Percentiles rank a stretch among this genome's conserved stretches.
phyloP scores from a whole-genome alignment of 179 eudicot genomes.

The Silene vulgaris region DNA sequence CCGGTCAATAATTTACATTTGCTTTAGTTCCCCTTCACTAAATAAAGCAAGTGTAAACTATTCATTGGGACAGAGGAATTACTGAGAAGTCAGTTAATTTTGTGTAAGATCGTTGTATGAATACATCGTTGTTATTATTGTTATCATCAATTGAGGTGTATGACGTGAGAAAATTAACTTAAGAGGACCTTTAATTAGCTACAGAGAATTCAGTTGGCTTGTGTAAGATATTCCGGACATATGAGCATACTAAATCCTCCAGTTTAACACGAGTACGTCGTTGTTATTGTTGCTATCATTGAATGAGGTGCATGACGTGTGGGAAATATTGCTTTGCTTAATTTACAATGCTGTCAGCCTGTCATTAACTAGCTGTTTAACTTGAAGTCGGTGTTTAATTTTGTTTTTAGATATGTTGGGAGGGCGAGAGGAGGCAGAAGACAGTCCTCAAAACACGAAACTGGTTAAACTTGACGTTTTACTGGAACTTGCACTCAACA shows the following conservation, averaged over 20 bases:
- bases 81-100: background rate
- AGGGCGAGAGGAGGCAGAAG: background rate
- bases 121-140: too few relatives aligned
- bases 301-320: background rate
- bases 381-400: too few relatives aligned
- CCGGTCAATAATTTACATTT: too few relatives aligned
- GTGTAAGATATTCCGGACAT: background rate
- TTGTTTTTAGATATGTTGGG: background rate
- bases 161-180: too few relatives aligned
- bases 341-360: background rate
- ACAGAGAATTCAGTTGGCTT: background rate
- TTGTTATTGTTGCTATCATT: too few relatives aligned
- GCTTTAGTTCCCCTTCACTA: too few relatives aligned
- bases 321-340: background rate
- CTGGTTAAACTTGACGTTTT: background rate
- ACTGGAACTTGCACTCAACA: background rate
- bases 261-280: too few relatives aligned
- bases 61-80: too few relatives aligned
- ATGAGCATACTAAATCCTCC: too few relatives aligned
- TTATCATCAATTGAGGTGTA: too few relatives aligned
- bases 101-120: background rate
- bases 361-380: too few relatives aligned
- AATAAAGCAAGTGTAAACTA: too few relatives aligned
- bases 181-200: background rate
- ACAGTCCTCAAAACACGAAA: background rate